phyloP scores from a whole-genome alignment of 1,284 basidiomycete species.

The Microbotryum violaceum region DNA sequence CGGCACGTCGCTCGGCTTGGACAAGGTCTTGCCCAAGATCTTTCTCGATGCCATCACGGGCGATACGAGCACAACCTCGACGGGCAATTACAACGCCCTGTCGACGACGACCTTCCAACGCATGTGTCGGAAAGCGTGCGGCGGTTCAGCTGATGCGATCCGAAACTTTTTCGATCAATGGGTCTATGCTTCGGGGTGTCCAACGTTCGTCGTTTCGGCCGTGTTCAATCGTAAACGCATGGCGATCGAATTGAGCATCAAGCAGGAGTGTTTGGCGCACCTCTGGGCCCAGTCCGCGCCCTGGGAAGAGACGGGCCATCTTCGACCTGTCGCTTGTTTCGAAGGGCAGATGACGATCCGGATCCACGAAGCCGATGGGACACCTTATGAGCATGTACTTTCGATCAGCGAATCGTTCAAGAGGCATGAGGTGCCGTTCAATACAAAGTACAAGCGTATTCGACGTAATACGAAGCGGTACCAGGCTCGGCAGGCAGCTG shows the following conservation, averaged over 20 bases:
- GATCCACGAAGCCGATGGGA: constrained; percentile 97
- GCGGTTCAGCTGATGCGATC: constrained; percentile 52
- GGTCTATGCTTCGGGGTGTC: constrained; percentile 97
- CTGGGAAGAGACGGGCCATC: constrained; percentile 59
- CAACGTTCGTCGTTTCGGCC: constrained; percentile 78
- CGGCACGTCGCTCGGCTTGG: constrained; percentile 86
- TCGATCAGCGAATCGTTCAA: constrained; percentile 82
- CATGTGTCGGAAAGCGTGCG: constrained; percentile 84
- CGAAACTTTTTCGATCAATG: constrained; percentile 91
- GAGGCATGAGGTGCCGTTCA: constrained; percentile 94
- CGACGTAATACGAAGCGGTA: constrained; percentile 90
- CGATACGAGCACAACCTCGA: constrained; percentile 48
- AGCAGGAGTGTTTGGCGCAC: constrained; percentile 74
- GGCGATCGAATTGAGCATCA: constrained; percentile 90
- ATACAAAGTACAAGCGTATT: constrained; percentile 99
- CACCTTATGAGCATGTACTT: constrained; percentile 96
- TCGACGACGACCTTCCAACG: constrained; percentile 86
- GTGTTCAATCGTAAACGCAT: constrained; percentile 97
- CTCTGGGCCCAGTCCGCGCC: constrained; percentile 55
- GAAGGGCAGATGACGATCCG: constrained; percentile 98
- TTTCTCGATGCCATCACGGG: constrained; percentile 91
- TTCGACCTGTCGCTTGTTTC: constrained; percentile 67
- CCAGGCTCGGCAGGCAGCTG: constrained; percentile 83
- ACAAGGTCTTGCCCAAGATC: constrained; percentile 88
- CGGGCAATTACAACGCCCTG: constrained; percentile 56